These are phyloP conservation scores for Cryomyces antarcticus DNA, from an alignment of 495 filamentous ascomycete species.

Conservation along the genomic window DNA sequence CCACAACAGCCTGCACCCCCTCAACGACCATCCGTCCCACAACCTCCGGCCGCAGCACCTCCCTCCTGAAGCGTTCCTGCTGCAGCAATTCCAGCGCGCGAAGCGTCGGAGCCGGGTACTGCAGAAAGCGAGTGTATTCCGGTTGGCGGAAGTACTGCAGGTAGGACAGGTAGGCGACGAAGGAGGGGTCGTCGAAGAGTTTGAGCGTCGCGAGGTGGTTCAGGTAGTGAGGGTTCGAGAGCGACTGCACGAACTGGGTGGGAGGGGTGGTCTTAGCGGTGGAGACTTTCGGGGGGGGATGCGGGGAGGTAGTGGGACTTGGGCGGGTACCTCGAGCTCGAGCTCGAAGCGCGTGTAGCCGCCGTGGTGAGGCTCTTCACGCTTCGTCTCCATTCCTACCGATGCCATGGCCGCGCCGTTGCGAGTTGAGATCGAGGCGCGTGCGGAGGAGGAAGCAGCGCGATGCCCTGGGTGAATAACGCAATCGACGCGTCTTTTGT, in stretches of 20 bases:
- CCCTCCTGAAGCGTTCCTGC: conserved; percentile 60
- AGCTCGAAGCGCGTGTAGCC: conserved; percentile 54
- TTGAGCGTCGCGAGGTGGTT: conserved; percentile 44
- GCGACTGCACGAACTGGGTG: conserved; percentile 63
- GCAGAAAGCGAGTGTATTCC: conserved; percentile 31
- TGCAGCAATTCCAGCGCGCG: conserved; percentile 66
- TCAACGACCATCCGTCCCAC: conserved; percentile 40
- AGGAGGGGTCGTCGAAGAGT: conserved; percentile 39
- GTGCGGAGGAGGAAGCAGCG: too few species aligned
- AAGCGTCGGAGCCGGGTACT: conserved; percentile 65
- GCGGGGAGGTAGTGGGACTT: background rate
- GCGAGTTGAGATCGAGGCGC: too few species aligned
- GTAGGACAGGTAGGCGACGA: conserved; percentile 65
- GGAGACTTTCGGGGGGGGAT: background rate
- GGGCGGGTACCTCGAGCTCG: conserved; percentile 40
- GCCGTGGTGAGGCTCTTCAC: conserved; percentile 17
- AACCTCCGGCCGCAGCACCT: conserved; percentile 58
- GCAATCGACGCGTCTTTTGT: too few species aligned
- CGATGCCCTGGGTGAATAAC: too few species aligned
- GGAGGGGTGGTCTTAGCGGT: conserved; percentile 19
- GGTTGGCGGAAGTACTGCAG: conserved; percentile 69
- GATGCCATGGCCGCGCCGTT: too few species aligned
- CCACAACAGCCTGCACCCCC: conserved; percentile 20
- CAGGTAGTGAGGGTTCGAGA: conserved; percentile 67
- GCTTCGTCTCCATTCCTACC: too few species aligned